These are phyloP conservation scores for Pezicula radicicola DNA, from an alignment of 2,329 filamentous ascomycete species.

Conservation along the genomic window DNA sequence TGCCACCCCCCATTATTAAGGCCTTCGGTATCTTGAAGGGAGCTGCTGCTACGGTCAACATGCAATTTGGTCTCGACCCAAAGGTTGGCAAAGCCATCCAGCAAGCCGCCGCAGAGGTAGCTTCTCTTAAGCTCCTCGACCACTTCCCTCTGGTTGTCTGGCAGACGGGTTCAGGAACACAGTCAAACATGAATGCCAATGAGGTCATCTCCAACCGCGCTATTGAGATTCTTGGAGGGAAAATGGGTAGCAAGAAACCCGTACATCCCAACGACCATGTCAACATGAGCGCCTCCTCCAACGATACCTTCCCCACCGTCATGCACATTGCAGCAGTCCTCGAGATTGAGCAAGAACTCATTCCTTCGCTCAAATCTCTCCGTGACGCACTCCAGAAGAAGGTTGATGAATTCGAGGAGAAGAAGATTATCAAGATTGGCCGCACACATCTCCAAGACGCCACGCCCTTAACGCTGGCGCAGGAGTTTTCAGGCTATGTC, in stretches of 20 bases:
- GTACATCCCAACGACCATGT: constrained; percentile 99
- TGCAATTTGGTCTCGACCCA: constrained; percentile 89
- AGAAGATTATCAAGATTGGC: constrained; percentile 97
- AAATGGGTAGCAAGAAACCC: constrained; percentile 95
- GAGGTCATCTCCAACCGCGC: constrained; percentile 99
- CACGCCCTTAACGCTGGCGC: constrained; percentile 89
- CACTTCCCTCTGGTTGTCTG: constrained; percentile 99
- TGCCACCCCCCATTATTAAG: constrained; percentile 88
- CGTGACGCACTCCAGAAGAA: constrained; percentile 84
- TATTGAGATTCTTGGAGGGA: constrained; percentile 93
- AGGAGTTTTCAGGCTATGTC: constrained; percentile 98
- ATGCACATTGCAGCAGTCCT: constrained; percentile 99
- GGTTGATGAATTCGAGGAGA: constrained; percentile 78
- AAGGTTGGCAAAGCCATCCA: constrained; percentile 91
- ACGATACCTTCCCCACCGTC: constrained; percentile 98
- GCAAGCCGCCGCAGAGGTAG: constrained; percentile 90
- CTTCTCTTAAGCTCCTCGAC: constrained; percentile 87
- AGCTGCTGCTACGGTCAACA: constrained; percentile 92
- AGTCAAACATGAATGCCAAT: constrained; percentile 99
- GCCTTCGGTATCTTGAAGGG: constrained; percentile 98
- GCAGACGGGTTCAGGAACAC: constrained; percentile 98
- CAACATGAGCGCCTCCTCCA: constrained; percentile 98
- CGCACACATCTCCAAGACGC: constrained; percentile 97
- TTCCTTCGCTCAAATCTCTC: constrained; percentile 80
- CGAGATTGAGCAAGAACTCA: constrained; percentile 81